Conservation (phyloP, 495 filamentous ascomycete species). For the Penicillium crystallinum region DNA sequence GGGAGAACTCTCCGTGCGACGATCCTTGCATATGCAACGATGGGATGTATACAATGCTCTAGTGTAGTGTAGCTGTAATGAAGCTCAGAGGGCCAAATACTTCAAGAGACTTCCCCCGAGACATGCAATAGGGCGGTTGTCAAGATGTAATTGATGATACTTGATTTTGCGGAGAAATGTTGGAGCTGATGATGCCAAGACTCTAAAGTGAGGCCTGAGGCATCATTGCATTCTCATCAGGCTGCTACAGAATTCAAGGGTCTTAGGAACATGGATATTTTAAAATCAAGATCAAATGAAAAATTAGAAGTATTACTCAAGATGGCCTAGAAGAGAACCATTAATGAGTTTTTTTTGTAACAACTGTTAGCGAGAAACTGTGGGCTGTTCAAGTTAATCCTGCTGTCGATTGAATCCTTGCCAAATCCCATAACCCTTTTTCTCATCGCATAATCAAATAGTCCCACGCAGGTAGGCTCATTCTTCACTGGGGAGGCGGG, state of each 20-base stretch:
- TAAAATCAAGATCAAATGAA: background rate
- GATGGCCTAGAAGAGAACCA: background rate
- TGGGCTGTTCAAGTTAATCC: background rate
- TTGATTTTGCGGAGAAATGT: slow-evolving; percentile 11
- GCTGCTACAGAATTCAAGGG: background rate
- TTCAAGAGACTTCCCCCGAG: background rate
- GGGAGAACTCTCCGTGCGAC: slow-evolving; percentile 20
- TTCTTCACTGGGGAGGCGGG: slow-evolving; percentile 44
- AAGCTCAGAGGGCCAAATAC: background rate
- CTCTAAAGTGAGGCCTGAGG: slow-evolving; percentile 16
- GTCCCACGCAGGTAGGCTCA: background rate
- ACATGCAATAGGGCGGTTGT: background rate
- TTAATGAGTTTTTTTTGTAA: background rate
- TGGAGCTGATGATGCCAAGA: slow-evolving; percentile 13
- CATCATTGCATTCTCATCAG: background rate
- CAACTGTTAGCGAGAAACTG: background rate
- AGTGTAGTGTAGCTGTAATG: background rate
- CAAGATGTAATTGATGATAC: background rate
- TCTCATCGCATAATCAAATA: background rate
- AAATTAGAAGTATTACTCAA: slow-evolving; percentile 1
- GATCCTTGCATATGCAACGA: slow-evolving; percentile 12
- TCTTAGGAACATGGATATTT: background rate
- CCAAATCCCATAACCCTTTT: background rate
- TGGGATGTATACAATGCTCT: background rate
- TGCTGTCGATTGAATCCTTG: background rate